Evolutionary conservation across 768 basidiomycete species (phyloP).

Genomic region (Leucosporidium scottii): DNA sequence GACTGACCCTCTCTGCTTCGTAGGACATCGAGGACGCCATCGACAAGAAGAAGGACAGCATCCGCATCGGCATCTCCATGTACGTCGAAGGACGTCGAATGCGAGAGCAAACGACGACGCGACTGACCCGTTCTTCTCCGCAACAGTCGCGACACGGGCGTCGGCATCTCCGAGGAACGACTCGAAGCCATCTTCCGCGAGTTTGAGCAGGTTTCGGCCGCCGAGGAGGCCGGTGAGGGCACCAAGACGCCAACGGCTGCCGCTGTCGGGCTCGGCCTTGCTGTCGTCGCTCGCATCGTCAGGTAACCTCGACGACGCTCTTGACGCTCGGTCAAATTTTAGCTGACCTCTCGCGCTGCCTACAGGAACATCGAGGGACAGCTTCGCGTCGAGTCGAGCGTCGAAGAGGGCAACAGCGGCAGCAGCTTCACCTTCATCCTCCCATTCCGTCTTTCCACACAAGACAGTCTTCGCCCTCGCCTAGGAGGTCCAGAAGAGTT

Average conservation of each 20-base stretch:
- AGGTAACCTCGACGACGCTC: constrained; percentile 30
- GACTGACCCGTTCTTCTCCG: background rate
- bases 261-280: constrained; percentile 59
- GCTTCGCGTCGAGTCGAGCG: constrained; percentile 65
- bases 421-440: constrained; percentile 67
- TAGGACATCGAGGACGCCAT: constrained; percentile 14
- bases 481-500: too few species aligned
- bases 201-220: constrained; percentile 48
- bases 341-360: too few species aligned
- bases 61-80: constrained; percentile 26
- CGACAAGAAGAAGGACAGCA: constrained; percentile 19
- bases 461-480: too few species aligned
- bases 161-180: constrained; percentile 59
- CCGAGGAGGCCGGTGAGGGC: background rate
- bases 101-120: too few species aligned
- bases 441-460: constrained; percentile 46
- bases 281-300: constrained; percentile 72
- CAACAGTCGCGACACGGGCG: constrained; percentile 53
- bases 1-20: too few species aligned
- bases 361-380: constrained; percentile 63
- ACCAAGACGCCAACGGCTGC: background rate
- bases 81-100: too few species aligned
- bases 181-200: constrained; percentile 71
- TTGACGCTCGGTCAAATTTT: too few species aligned
- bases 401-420: constrained; percentile 48